Evolutionary conservation across 2,329 filamentous ascomycete species (phyloP).

Genomic region (Monilinia laxa): DNA sequence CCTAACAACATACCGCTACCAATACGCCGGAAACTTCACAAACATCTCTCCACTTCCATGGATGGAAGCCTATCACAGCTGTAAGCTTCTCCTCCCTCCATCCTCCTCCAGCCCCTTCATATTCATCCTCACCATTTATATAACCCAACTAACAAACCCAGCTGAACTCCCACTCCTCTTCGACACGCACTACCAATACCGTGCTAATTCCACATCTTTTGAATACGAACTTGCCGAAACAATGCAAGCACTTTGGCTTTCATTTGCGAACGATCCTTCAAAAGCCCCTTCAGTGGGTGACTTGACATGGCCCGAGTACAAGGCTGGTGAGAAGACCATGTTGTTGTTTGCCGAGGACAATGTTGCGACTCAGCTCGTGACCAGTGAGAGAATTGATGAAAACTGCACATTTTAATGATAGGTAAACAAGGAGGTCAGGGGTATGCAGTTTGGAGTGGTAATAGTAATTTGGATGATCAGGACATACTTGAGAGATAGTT

Average conservation of each 20-base stretch:
- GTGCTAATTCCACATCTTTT: conserved; percentile 3
- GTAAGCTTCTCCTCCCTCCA: neutral
- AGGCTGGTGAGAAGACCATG: neutral
- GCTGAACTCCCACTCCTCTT: conserved; percentile 22
- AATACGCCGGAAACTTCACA: conserved; percentile 40
- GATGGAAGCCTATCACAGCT: conserved; percentile 39
- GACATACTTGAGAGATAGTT: too few relatives aligned
- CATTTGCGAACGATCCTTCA: conserved; percentile 1
- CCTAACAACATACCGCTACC: conserved; percentile 36
- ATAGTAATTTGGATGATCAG: too few relatives aligned
- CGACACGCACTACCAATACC: conserved; percentile 16
- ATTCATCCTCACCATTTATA: too few relatives aligned
- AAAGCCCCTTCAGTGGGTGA: neutral
- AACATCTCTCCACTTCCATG: conserved; percentile 37
- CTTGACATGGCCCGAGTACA: conserved; percentile 2
- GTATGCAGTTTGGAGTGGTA: too few relatives aligned
- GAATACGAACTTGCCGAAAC: conserved; percentile 4
- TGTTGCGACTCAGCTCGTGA: neutral
- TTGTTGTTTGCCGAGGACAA: neutral
- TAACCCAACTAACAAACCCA: neutral
- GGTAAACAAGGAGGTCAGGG: too few relatives aligned
- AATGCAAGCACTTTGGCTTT: conserved; percentile 14
- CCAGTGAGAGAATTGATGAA: neutral
- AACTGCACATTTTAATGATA: neutral
- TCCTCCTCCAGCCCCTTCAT: too few relatives aligned